phyloP scores from a whole-genome alignment of 179 eudicot species.

The Carnegiea gigantea region DNA sequence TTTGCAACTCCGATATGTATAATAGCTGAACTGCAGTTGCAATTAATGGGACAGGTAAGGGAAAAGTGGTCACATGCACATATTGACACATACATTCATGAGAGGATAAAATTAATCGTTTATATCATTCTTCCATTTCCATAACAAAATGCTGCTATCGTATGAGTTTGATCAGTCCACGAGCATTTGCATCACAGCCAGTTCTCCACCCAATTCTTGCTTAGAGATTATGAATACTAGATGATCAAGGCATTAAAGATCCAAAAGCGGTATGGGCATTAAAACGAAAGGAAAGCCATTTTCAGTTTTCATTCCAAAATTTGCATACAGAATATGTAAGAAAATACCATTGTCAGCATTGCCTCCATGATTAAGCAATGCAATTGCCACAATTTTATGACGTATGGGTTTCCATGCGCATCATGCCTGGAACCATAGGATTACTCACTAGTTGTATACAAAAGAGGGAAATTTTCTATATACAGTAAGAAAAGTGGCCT shows the following conservation, averaged over 20 bases:
- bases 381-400: not conserved
- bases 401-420: not conserved
- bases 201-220: not conserved
- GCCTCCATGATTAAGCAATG: not conserved
- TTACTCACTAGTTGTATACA: not conserved
- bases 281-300: not conserved
- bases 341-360: not conserved
- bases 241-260: not conserved
- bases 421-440: conserved; percentile 1
- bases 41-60: not conserved
- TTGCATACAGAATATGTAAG: too few relatives aligned
- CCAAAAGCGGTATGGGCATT: not conserved
- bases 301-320: too few relatives aligned
- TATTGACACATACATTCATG: not conserved
- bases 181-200: not conserved
- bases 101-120: not conserved
- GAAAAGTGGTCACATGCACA: not conserved
- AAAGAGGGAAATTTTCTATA: not conserved
- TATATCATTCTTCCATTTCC: not conserved
- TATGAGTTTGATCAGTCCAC: not conserved
- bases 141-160: not conserved
- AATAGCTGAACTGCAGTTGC: not conserved
- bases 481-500: conserved; percentile 1
- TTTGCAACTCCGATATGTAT: not conserved
- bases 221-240: not conserved